These are phyloP conservation scores for Verticillium isaacii DNA, from an alignment of 2,329 filamentous ascomycete species.

Conservation along the genomic window DNA sequence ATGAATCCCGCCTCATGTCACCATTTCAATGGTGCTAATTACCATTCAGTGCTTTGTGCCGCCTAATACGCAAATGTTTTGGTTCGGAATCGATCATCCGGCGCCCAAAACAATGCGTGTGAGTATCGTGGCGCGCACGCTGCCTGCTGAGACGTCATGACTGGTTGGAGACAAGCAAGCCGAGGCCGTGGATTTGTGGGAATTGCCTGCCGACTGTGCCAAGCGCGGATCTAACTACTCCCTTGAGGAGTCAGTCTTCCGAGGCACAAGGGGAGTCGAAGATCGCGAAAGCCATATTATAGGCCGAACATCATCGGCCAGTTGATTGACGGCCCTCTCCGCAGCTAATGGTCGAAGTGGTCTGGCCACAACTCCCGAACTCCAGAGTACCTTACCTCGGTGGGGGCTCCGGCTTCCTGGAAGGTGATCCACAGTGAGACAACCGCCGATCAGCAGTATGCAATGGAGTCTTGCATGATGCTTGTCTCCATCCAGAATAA, in stretches of 20 bases:
- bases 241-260: too few species aligned
- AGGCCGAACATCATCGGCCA: neutral
- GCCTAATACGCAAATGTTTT: too few species aligned
- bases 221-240: too few species aligned
- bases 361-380: neutral
- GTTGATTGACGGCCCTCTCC: neutral
- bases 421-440: neutral
- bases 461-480: neutral
- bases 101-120: too few species aligned
- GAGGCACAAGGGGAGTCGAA: too few species aligned
- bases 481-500: neutral
- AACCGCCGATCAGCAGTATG: neutral
- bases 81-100: too few species aligned
- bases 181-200: too few species aligned
- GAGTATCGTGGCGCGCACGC: too few species aligned
- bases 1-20: neutral
- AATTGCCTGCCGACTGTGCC: too few species aligned
- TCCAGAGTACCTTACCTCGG: neutral
- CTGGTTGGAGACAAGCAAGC: too few species aligned
- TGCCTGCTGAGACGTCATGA: too few species aligned
- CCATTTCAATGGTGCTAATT: neutral
- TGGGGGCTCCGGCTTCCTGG: neutral
- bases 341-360: neutral
- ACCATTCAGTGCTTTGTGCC: too few species aligned
- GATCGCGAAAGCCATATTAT: neutral